Percentiles rank a stretch among this genome's conserved stretches.
These are phyloP conservation scores for Hemerocallis citrina DNA, from an alignment of 106 monocot genomes.

Conservation along the genomic window DNA sequence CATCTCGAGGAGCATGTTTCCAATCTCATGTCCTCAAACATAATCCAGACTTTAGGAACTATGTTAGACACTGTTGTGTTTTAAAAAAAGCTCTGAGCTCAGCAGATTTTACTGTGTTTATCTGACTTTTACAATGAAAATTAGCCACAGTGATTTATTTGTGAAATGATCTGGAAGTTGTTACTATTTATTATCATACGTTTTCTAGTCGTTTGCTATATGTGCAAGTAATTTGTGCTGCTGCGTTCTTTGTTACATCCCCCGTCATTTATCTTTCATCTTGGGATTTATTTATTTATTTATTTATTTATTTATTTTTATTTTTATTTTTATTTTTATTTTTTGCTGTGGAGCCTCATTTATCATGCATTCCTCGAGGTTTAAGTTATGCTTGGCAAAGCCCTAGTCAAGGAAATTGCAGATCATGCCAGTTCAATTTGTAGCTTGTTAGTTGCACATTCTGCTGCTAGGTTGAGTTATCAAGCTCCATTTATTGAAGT, in stretches of 20 bases:
- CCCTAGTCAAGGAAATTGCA: no score
- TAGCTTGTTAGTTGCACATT: no score
- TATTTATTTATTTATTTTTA: no score
- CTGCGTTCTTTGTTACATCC: not conserved
- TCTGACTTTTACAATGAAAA: no score
- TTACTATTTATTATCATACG: not conserved
- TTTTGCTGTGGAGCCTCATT: not conserved
- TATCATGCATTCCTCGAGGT: no score
- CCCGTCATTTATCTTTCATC: no score
- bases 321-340: not conserved
- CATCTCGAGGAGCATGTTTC: conserved; percentile 70
- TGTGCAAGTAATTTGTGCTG: not conserved
- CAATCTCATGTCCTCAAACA: conserved; percentile 66
- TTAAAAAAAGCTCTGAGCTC: conserved; percentile 6
- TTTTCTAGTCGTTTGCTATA: no score
- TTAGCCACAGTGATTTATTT: not conserved
- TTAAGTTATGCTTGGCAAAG: no score
- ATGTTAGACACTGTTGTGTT: conserved; percentile 63
- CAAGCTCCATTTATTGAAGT: no score
- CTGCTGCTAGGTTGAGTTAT: no score
- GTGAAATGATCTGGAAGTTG: not conserved
- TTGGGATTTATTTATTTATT: no score
- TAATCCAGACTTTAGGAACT: conserved; percentile 57
- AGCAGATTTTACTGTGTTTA: not conserved
- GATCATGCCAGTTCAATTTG: no score